Percentiles rank a stretch among this genome's conserved stretches.
These are phyloP conservation scores for Papiliotrema fonsecae DNA, from an alignment of 1,284 basidiomycete genomes.

Conservation along the genomic window DNA sequence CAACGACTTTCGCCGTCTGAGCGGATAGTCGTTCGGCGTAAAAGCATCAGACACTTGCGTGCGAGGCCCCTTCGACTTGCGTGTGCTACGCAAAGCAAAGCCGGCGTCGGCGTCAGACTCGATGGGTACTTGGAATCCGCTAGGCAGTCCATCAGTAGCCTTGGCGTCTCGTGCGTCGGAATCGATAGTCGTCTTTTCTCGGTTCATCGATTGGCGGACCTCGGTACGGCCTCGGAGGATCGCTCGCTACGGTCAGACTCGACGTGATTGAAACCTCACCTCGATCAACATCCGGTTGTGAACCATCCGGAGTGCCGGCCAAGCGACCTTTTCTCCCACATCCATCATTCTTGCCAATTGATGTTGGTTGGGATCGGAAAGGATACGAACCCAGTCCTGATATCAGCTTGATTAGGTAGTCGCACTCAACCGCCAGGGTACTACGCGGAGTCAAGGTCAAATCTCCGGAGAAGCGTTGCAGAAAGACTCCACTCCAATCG, in stretches of 20 bases:
- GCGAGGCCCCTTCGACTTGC: slow-evolving; percentile 4
- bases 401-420: slow-evolving; percentile 5
- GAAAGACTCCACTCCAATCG: slow-evolving; percentile 91
- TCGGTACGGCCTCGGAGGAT: slow-evolving; percentile 74
- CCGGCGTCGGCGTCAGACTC: slow-evolving; percentile 48
- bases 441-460: slow-evolving; percentile 76
- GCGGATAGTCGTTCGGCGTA: too few relatives aligned
- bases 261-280: slow-evolving; percentile 16
- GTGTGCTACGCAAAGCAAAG: slow-evolving; percentile 38
- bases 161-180: slow-evolving; percentile 5
- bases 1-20: too few relatives aligned
- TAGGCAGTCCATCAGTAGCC: slow-evolving; percentile 7
- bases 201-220: slow-evolving; percentile 55
- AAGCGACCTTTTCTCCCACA: slow-evolving; percentile 85
- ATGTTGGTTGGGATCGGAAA: slow-evolving; percentile 74
- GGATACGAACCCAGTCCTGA: slow-evolving; percentile 75
- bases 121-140: slow-evolving; percentile 35
- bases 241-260: slow-evolving; percentile 60
- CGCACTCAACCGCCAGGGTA: slow-evolving; percentile 58
- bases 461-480: slow-evolving; percentile 58
- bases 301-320: slow-evolving; percentile 94
- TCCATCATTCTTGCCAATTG: slow-evolving; percentile 78
- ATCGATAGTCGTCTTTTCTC: slow-evolving; percentile 35
- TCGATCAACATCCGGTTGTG: slow-evolving; percentile 63
- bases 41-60: background rate